Conservation (phyloP, 108 stramenopile genomes). For the Fistulifera pelliculosa region DNA sequence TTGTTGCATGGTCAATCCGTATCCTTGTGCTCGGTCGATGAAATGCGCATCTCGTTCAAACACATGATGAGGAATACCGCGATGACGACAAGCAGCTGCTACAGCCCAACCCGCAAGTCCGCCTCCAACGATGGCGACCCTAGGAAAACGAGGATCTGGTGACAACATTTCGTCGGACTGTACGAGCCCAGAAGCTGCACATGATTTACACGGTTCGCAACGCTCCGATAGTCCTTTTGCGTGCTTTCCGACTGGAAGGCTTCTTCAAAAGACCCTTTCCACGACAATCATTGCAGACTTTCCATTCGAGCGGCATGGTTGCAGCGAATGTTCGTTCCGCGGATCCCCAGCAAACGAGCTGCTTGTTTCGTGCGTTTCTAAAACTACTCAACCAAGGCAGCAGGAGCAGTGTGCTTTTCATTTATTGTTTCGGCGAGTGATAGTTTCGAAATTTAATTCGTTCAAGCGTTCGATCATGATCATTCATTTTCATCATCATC, state of each 20-base stretch:
- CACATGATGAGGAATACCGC: conserved; percentile 53
- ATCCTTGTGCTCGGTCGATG: conserved; percentile 59
- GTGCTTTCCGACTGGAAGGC: conserved; percentile 4
- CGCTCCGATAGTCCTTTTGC: not conserved
- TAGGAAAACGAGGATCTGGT: not conserved
- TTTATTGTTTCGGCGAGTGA: no score
- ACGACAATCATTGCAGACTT: conserved; percentile 8
- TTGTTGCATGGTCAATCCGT: conserved; percentile 89
- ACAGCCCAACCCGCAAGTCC: conserved; percentile 75
- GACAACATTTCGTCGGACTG: not conserved
- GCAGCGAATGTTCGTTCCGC: no score
- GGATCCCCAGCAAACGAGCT: no score
- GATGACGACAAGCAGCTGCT: conserved; percentile 71
- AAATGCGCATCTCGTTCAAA: conserved; percentile 75
- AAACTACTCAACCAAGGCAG: no score
- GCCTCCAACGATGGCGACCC: conserved; percentile 72
- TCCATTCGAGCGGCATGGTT: no score
- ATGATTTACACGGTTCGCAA: not conserved
- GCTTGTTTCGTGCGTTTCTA: no score
- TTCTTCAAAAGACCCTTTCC: conserved; percentile 1
- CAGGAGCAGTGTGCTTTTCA: no score
- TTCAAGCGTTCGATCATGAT: no score
- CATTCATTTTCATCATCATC: no score
- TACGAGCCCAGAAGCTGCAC: not conserved
- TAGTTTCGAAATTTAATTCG: no score